Base-by-base conservation (phyloP, 495 filamentous ascomycete genomes). In the Xylaria longipes region DNA sequence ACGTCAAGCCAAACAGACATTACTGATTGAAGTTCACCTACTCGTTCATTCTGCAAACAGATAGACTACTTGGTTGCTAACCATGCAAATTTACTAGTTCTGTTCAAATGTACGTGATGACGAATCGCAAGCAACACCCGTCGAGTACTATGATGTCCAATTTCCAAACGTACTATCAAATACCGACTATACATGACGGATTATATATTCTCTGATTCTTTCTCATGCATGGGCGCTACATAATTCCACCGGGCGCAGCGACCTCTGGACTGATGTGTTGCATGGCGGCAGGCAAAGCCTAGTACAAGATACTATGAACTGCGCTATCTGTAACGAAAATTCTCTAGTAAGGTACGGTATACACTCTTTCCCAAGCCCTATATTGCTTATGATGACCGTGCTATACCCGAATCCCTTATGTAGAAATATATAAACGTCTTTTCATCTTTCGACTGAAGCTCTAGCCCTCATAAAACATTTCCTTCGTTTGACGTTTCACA, bases 401-500 rank as follows among this genome's bases (percentile, higher is more conserved):
- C 66, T 73, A 69, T 73, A 64, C 58, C 93, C 90, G 92, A 97
- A 92, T 89, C 82, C 80, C 78, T 37, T 83, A 88, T 86, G 90
- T 94, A 90, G 90, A 92, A 89, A 86, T 83, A 81, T 85, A 86
- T 87, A 89, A 84, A 91, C 43, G 89, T 83, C 91, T 96, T 97
- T 97, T 97, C 94, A 96, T 95, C 93, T 96, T 95, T 96, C 93
- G 87, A 85, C 94, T 97, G 94, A 97, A 80, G 83, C 81, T 73
- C 70, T 68, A 78, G 67, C 65, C 50, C 67, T 57, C 68, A 39
- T 45, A 20, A 45, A 33, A 3, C 27, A n/a, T 14, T 43, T 43
- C 22, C 6, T 8, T 22, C 17, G 17, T 27, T 70, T 22, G 31
- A 35, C 5, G 35, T 46, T 5, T 43, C 25, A 31, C 12, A 3